phyloP scores from a whole-genome alignment of 73 alveolate species.

The Tetrahymena borealis region DNA sequence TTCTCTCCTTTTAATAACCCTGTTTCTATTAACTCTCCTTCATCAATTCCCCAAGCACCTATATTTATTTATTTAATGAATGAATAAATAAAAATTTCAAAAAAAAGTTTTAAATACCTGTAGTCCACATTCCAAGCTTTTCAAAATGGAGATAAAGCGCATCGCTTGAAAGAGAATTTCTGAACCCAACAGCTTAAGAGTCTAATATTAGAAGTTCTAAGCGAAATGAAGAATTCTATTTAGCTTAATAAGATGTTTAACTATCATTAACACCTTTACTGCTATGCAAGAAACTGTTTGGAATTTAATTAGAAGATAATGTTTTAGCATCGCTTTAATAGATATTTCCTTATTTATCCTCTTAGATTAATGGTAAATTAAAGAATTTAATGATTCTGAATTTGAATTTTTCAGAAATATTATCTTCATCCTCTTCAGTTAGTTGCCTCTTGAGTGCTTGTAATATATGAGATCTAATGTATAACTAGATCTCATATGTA shows the following conservation, averaged over 20 bases:
- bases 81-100: background rate
- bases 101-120: background rate
- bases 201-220: background rate
- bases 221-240: background rate
- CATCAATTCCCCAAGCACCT: background rate
- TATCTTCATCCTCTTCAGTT: background rate
- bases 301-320: too few species aligned
- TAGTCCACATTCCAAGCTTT: background rate
- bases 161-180: background rate
- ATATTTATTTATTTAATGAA: too few species aligned
- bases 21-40: background rate
- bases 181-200: background rate
- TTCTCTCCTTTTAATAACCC: background rate
- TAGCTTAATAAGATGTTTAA: background rate
- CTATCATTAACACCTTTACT: background rate
- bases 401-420: background rate
- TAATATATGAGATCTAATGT: background rate
- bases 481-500: background rate
- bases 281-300: background rate
- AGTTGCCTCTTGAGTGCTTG: background rate
- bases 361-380: background rate
- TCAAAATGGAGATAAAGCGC: background rate
- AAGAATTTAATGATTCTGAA: background rate
- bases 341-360: background rate
- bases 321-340: too few species aligned